Evolutionary conservation across 768 basidiomycete genomes (phyloP).

Genomic region (Amanita fuliginea): DNA sequence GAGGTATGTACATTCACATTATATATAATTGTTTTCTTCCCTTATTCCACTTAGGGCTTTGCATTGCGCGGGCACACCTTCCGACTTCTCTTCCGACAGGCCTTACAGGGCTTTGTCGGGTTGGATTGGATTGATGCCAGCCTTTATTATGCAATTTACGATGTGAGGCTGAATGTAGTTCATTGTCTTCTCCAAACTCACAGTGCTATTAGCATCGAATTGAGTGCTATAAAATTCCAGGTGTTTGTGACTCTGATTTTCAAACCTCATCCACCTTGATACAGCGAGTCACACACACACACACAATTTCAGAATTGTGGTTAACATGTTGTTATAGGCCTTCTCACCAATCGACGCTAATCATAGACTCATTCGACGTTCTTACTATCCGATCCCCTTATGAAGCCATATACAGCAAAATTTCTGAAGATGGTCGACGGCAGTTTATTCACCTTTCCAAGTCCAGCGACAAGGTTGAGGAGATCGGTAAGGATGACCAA

Average conservation of each 20-base stretch:
- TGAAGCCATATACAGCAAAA: slow-evolving; percentile 12
- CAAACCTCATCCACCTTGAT: not conserved
- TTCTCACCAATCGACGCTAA: slow-evolving; percentile 11
- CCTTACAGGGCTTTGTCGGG: slow-evolving; percentile 17
- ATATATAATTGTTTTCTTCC: not conserved
- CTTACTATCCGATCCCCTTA: slow-evolving; percentile 11
- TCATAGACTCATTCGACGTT: slow-evolving; percentile 14
- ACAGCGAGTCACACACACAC: not conserved
- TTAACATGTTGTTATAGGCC: slow-evolving; percentile 9
- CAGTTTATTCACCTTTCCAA: slow-evolving; percentile 7
- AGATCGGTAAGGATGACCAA: not conserved
- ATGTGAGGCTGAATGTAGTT: slow-evolving; percentile 17
- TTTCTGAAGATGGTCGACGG: slow-evolving; percentile 9
- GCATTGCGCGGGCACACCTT: slow-evolving; percentile 21
- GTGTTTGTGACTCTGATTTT: slow-evolving; percentile 19
- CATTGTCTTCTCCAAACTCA: not conserved
- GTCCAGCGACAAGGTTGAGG: not conserved
- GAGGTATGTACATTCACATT: slow-evolving; percentile 19
- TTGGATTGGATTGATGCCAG: slow-evolving; percentile 28
- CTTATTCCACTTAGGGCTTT: slow-evolving; percentile 21
- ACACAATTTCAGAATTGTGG: not conserved
- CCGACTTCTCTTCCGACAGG: slow-evolving; percentile 17
- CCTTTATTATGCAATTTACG: slow-evolving; percentile 26
- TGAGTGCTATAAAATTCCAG: slow-evolving; percentile 24
- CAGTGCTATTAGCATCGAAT: slow-evolving; percentile 23